Base-by-base conservation (phyloP, 116 monocot species). In the Dioscorea cayenensis region DNA sequence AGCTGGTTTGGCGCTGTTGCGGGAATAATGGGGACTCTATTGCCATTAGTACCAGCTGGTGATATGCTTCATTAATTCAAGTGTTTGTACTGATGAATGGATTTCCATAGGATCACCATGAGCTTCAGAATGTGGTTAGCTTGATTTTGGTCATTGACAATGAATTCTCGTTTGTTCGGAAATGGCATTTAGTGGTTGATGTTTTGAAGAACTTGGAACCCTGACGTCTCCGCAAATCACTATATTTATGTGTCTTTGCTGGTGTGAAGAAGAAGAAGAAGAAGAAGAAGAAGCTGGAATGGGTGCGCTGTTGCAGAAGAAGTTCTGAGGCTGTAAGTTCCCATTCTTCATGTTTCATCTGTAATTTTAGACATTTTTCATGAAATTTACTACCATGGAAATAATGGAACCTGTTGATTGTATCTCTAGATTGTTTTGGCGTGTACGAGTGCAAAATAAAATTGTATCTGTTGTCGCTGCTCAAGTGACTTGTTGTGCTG, bases 361-460 rank as follows among this genome's bases (percentile, higher is more conserved):
- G 77, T 77, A 64, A 25, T 71, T 50, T 18, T 55, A 64, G 69
- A 43, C 73, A 72, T 76, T 64, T 32, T 68, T 72, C 22, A 37
- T 69, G 32, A 64, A 59, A 77, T 77, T 76, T 61, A 70, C 58
- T 65, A 70, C 58, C 21, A 32, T 32, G 71, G 28, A 43, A 82
- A 82, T 77, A 77, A 82, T 65, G 55, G 74, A 70, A 37, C 5
- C 65, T 28, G 23, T 8, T 71, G 66, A 73, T 69, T 77, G 76
- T 77, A 77, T 74, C 70, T 82, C 14, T 69, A 37, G 14, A 71
- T 74, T 59, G 58, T 73, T 77, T 62, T n/a, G 63, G 81, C n/a
- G 27, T 73, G 63, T 65, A 35, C 61, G 82, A 70, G 65, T 73
- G 73, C 82, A 69, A 82, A 55, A 77, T 59, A 67, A 81, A 81